Percentiles rank a stretch among this genome's conserved stretches.
Conservation (phyloP, 257 asterid species). For the Orobanche coerulescens region DNA sequence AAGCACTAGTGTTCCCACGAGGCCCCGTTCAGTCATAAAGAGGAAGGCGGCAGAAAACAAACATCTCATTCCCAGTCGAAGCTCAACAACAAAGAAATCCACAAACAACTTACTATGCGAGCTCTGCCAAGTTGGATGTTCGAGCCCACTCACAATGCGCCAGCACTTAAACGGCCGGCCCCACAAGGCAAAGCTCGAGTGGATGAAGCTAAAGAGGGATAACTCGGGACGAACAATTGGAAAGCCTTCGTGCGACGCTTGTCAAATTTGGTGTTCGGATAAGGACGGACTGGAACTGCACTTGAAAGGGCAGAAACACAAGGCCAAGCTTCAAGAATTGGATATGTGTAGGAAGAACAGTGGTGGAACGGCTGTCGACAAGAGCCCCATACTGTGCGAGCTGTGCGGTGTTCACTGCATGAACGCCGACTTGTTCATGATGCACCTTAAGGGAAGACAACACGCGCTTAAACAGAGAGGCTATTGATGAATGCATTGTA, state of each 20-base stretch:
- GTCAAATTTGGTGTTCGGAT: slow-evolving; percentile 43
- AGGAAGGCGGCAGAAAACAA: slow-evolving; percentile 18
- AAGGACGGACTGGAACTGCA: slow-evolving; percentile 26
- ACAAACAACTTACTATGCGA: slow-evolving; percentile 27
- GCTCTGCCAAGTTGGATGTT: slow-evolving; percentile 39
- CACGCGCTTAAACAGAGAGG: slow-evolving; percentile 21
- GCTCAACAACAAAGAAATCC: neutral
- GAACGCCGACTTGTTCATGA: slow-evolving; percentile 27
- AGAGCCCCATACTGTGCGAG: slow-evolving; percentile 29
- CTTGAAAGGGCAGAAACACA: slow-evolving; percentile 50
- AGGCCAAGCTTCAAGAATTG: slow-evolving; percentile 29
- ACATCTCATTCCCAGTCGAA: neutral
- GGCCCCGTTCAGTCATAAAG: slow-evolving; percentile 21
- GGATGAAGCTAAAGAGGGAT: slow-evolving; percentile 12
- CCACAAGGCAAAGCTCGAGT: slow-evolving; percentile 43
- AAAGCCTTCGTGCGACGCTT: slow-evolving; percentile 32
- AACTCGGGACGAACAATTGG: neutral
- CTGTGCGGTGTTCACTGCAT: slow-evolving; percentile 43
- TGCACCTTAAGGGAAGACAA: slow-evolving; percentile 41
- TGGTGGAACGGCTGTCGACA: neutral
- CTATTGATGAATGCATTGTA: too few relatives aligned
- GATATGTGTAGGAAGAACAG: slow-evolving; percentile 10
- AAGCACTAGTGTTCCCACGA: neutral
- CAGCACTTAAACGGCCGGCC: slow-evolving; percentile 44
- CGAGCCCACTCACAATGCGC: slow-evolving; percentile 21